Base-by-base conservation (phyloP, 2,329 filamentous ascomycete species). In the Colletotrichum godetiae region DNA sequence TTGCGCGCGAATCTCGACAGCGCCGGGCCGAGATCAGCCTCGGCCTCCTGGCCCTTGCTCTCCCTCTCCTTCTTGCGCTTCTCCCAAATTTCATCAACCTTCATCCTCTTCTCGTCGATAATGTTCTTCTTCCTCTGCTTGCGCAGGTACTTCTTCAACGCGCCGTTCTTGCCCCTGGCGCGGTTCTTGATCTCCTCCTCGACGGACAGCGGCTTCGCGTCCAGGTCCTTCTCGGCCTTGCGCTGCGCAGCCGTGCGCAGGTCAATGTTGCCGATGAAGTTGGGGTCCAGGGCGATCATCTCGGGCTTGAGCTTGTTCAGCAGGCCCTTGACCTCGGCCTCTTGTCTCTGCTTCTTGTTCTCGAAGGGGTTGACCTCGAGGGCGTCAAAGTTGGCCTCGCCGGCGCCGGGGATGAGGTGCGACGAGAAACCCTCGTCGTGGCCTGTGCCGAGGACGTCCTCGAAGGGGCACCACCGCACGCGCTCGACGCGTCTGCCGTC, bases 281-380 rank as follows among this genome's bases (percentile, higher is more conserved):
- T 93, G 77, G 97, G 96, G 80, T 99, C 93, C 27, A 99, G 87
- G 1, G 95, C 94, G 75, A 99, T 99, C 95, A 98, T 99, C 80
- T 98, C 96, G 4, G 97, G 96, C 79, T 95, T 92, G 60, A 99
- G 88, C 86, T 99, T 99, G 88, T 97, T 97, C 78, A 99, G 90
- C 76, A 99, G 88, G 13, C 90, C 88, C 86, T 94, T 95, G 82
- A 99, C 95, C 83, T 99, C 97, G 63, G 90, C 89, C 84, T 99
- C 97, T 83, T 97, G 95, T 78, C 97, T 91, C 85, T 98, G 95
- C 85, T 97, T 97, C 79, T 88, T 89, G 66, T 93, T 98, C 85
- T 98, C 97, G 88, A 96, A 98, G 42, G 97, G 97, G 86, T 99
- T 99, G 78, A 92, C 88, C 83, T 99, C 97, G 67, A 98, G 87